Evolutionary conservation across 2,329 filamentous ascomycete species (phyloP).

Genomic region (Sclerotinia subarctica): DNA sequence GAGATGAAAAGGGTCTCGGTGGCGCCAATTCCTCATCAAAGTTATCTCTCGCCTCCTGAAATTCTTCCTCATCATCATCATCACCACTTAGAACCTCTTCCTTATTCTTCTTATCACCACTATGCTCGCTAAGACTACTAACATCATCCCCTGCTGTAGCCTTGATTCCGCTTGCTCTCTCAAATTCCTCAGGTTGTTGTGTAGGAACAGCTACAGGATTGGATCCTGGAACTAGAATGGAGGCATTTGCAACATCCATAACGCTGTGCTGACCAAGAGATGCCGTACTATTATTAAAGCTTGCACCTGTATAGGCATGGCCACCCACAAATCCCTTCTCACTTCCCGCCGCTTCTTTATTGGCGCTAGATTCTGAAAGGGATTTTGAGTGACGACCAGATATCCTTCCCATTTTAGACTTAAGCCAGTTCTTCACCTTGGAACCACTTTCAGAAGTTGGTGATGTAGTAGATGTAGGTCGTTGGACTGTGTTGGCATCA

Average conservation of each 20-base stretch:
- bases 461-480: constrained; percentile 27
- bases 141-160: neutral
- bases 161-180: neutral
- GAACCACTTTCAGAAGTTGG: constrained; percentile 24
- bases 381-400: constrained; percentile 39
- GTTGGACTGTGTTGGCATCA: constrained; percentile 26
- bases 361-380: constrained; percentile 13
- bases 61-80: constrained; percentile 44
- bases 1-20: constrained; percentile 34
- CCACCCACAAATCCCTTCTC: constrained; percentile 50
- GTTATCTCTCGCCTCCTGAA: constrained; percentile 48
- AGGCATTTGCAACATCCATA: neutral
- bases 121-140: constrained; percentile 1
- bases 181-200: neutral
- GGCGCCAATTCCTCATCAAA: constrained; percentile 45
- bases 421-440: constrained; percentile 51
- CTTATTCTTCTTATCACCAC: neutral
- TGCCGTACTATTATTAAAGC: constrained; percentile 46
- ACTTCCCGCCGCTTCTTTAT: constrained; percentile 12
- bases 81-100: constrained; percentile 1
- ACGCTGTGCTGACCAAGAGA: constrained; percentile 12
- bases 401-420: constrained; percentile 45
- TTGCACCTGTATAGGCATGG: constrained; percentile 45
- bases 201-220: neutral
- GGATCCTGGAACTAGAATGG: neutral